phyloP scores from a whole-genome alignment of 352 stramenopile genomes.

The Phytopythium litorale region DNA sequence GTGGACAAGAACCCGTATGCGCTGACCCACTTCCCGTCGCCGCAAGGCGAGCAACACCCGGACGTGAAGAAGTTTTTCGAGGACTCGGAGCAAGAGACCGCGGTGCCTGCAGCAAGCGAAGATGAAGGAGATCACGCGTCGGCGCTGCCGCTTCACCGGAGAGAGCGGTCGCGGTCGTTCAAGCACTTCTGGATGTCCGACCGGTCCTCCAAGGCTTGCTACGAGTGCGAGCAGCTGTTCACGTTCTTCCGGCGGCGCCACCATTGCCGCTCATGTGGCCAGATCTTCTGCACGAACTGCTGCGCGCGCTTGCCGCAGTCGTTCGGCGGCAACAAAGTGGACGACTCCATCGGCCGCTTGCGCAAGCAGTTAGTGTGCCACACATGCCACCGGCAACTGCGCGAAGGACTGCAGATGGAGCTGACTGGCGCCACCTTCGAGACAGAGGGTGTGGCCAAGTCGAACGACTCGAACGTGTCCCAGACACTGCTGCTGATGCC shows the following conservation, averaged over 20 bases:
- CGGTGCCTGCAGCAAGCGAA: slow-evolving; percentile 21
- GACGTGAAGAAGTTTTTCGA: slow-evolving; percentile 57
- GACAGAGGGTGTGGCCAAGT: slow-evolving; percentile 24
- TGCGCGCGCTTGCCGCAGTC: slow-evolving; percentile 75
- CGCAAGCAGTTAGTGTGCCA: slow-evolving; percentile 86
- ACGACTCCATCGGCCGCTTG: slow-evolving; percentile 70
- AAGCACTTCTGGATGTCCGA: slow-evolving; percentile 91
- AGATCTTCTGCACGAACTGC: slow-evolving; percentile 85
- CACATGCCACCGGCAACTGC: slow-evolving; percentile 75
- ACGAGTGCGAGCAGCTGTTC: slow-evolving; percentile 81
- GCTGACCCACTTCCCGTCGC: slow-evolving; percentile 72
- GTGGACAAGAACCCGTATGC: slow-evolving; percentile 66
- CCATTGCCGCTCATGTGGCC: slow-evolving; percentile 81
- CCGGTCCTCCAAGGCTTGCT: slow-evolving; percentile 76
- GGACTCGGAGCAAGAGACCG: slow-evolving; percentile 11
- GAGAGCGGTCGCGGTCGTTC: slow-evolving; percentile 59
- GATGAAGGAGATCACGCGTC: slow-evolving; percentile 7
- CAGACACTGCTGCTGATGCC: slow-evolving; percentile 79
- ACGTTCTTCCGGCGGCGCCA: slow-evolving; percentile 77
- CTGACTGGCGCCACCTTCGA: slow-evolving; percentile 38
- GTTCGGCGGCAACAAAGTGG: slow-evolving; percentile 68
- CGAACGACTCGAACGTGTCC: slow-evolving; percentile 20
- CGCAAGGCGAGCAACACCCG: slow-evolving; percentile 55
- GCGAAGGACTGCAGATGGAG: slow-evolving; percentile 77
- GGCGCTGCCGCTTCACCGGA: slow-evolving; percentile 20